These are phyloP conservation scores for Camelina hispida DNA, from an alignment of 345 rosid genomes.

Conservation along the genomic window DNA sequence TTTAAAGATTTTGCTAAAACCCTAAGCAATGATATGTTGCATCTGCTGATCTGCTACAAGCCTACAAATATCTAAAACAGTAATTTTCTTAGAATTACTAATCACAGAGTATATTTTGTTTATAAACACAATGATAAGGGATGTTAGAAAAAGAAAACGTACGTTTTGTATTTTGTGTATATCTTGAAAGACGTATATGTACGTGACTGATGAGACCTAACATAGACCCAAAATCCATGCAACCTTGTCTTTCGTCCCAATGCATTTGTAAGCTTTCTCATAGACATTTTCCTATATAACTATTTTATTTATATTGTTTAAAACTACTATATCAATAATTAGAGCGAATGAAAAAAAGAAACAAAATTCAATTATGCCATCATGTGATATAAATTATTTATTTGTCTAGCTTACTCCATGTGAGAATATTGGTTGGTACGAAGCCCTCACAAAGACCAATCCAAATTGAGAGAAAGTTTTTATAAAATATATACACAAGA, in stretches of 20 bases:
- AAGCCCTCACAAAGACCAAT: slow-evolving; percentile 16
- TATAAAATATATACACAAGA: background rate
- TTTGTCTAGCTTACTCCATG: slow-evolving; percentile 15
- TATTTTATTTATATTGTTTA: background rate
- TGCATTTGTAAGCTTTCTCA: slow-evolving; percentile 53
- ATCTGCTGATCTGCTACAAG: too few species aligned
- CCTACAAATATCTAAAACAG: background rate
- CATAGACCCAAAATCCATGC: slow-evolving; percentile 47
- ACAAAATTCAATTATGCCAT: background rate
- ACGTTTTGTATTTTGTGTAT: slow-evolving; percentile 27
- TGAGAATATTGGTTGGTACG: slow-evolving; percentile 30
- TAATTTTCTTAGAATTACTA: background rate
- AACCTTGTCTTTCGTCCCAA: slow-evolving; percentile 49
- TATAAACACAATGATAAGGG: slow-evolving; percentile 3
- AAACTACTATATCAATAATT: background rate
- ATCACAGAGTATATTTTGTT: background rate
- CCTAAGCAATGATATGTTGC: slow-evolving; percentile 12
- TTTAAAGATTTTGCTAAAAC: slow-evolving; percentile 34
- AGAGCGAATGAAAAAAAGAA: too few species aligned
- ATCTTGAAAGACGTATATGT: slow-evolving; percentile 27
- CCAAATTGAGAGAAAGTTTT: background rate
- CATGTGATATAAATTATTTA: background rate
- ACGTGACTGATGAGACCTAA: slow-evolving; percentile 51
- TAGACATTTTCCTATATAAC: slow-evolving; percentile 38
- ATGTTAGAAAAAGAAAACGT: slow-evolving; percentile 34